Conservation (phyloP, 371 early-diverging fungal genomes). For the Mucor saturninus region DNA sequence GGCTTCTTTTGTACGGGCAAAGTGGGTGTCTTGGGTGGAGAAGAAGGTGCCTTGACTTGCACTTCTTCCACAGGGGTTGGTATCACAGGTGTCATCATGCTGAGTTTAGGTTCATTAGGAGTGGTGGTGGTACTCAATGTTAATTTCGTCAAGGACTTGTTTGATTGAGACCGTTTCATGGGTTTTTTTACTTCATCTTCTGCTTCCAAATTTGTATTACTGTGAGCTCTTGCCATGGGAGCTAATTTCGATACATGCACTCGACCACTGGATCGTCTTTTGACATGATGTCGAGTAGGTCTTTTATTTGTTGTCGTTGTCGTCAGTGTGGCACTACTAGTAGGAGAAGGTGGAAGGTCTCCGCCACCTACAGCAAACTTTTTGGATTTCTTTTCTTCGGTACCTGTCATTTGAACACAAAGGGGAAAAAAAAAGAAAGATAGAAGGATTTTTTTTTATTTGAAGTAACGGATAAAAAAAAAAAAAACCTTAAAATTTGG, state of each 20-base stretch:
- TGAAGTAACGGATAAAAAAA: too few species aligned
- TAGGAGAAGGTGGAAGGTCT: constrained; percentile 31
- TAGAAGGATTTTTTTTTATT: too few species aligned
- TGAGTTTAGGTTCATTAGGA: neutral
- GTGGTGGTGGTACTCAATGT: too few species aligned
- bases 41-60: constrained; percentile 3
- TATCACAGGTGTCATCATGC: neutral
- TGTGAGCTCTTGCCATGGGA: constrained; percentile 32
- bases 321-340: constrained; percentile 16
- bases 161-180: constrained; percentile 36
- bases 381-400: constrained; percentile 18
- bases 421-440: too few species aligned
- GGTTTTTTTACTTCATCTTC: constrained; percentile 28
- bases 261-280: constrained; percentile 37
- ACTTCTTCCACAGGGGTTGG: constrained; percentile 2
- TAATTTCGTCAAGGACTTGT: constrained; percentile 26
- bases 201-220: constrained; percentile 2
- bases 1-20: constrained; percentile 19
- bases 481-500: too few species aligned
- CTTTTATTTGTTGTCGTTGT: constrained; percentile 15
- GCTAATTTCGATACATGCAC: constrained; percentile 37
- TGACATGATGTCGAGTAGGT: constrained; percentile 38
- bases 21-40: constrained; percentile 15
- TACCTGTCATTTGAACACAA: too few species aligned
- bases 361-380: constrained; percentile 37